phyloP scores from a whole-genome alignment of 164 flowering plant genomes.

The Vitis rotundifolia region DNA sequence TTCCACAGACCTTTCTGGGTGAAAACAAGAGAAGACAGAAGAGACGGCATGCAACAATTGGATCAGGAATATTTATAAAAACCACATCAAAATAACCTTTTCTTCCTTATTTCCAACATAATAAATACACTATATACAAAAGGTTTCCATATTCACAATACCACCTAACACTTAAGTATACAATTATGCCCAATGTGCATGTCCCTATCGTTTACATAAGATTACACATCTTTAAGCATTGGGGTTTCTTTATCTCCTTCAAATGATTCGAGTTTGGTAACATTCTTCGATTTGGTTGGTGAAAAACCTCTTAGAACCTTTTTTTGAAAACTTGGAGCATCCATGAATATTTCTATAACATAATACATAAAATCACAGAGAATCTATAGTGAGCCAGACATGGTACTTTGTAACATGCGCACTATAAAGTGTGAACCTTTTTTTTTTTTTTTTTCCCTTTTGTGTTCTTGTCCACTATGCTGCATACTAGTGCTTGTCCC shows the following conservation, averaged over 20 bases:
- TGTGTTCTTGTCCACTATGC: too few species aligned
- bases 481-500: constrained; percentile 23
- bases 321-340: constrained; percentile 12
- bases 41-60: too few species aligned
- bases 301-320: constrained; percentile 14
- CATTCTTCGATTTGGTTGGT: constrained; percentile 15
- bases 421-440: neutral
- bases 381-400: constrained; percentile 6
- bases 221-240: constrained; percentile 9
- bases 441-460: neutral
- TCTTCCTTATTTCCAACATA: neutral
- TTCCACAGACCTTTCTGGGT: too few species aligned
- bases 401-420: constrained; percentile 12
- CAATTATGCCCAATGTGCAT: neutral
- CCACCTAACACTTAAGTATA: neutral
- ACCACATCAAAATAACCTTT: constrained; percentile 1
- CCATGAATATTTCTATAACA: constrained; percentile 6
- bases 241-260: neutral
- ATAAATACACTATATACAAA: constrained; percentile 15
- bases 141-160: constrained; percentile 7
- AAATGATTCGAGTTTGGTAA: neutral
- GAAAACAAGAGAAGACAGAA: too few species aligned
- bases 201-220: constrained; percentile 5
- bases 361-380: constrained; percentile 6
- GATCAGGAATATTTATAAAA: neutral